Evolutionary conservation across 768 basidiomycete genomes (phyloP).

Genomic region (Auricularia auricula-judae): DNA sequence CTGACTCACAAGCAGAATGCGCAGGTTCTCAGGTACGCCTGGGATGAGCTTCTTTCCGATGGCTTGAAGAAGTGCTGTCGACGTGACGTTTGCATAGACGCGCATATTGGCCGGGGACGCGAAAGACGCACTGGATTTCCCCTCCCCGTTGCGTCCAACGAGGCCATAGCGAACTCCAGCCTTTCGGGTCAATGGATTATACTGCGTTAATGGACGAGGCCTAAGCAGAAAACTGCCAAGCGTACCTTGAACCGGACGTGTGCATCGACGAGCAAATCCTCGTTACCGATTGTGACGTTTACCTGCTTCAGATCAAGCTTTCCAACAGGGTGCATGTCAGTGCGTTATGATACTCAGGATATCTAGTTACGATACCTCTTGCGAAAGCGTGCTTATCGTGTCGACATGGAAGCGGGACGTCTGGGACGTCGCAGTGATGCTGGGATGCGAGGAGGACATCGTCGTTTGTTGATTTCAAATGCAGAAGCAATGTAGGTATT

Average conservation of each 20-base stretch:
- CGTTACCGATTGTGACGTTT: slow-evolving; percentile 36
- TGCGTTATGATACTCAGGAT: background rate
- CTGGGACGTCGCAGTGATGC: slow-evolving; percentile 31
- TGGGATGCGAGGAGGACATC: background rate
- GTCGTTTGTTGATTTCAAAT: background rate
- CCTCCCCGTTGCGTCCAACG: slow-evolving; percentile 45
- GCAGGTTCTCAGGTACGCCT: slow-evolving; percentile 30
- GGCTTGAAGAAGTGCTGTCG: slow-evolving; percentile 27
- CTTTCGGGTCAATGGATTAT: background rate
- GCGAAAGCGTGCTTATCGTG: slow-evolving; percentile 25
- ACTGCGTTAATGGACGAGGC: background rate
- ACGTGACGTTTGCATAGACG: slow-evolving; percentile 2
- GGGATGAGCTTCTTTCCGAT: slow-evolving; percentile 35
- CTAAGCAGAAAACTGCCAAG: background rate
- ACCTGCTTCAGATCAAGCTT: slow-evolving; percentile 46
- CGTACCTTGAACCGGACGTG: slow-evolving; percentile 36
- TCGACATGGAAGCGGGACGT: slow-evolving; percentile 40
- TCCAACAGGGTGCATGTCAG: background rate
- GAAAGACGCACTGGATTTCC: slow-evolving; percentile 32
- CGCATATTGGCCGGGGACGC: too few relatives aligned
- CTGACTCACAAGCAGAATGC: slow-evolving; percentile 36
- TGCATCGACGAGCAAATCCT: slow-evolving; percentile 41
- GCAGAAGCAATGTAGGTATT: background rate
- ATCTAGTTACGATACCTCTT: slow-evolving; percentile 9
- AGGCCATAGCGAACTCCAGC: slow-evolving; percentile 40